phyloP scores from a whole-genome alignment of 192 early-diverging fungal species.

The Entomortierella parvispora region DNA sequence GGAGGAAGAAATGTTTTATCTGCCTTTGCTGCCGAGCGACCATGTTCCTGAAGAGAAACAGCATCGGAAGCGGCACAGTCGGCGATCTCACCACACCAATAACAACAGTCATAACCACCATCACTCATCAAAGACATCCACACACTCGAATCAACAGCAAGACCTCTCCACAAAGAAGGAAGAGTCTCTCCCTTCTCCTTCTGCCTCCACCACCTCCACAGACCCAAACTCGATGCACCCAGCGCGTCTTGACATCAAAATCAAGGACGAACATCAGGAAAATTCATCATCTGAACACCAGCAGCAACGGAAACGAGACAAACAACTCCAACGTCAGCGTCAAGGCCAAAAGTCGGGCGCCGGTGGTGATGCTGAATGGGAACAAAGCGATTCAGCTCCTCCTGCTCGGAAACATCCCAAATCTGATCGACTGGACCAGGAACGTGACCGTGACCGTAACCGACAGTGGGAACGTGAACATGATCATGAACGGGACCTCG shows the following conservation, averaged over 20 bases:
- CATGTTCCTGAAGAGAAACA: slow-evolving; percentile 31
- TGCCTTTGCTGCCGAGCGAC: slow-evolving; percentile 51
- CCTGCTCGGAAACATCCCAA: too few relatives aligned
- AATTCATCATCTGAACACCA: not conserved
- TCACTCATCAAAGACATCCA: not conserved
- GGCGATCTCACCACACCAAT: slow-evolving; percentile 2
- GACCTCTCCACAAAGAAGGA: not conserved
- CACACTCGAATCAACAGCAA: not conserved
- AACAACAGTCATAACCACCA: not conserved
- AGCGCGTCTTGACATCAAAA: not conserved
- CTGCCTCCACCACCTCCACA: too few relatives aligned
- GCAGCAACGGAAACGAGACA: slow-evolving; percentile 11
- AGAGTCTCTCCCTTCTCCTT: too few relatives aligned
- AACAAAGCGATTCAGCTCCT: too few relatives aligned
- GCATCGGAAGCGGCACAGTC: slow-evolving; percentile 24
- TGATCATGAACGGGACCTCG: not conserved
- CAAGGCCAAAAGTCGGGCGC: too few relatives aligned
- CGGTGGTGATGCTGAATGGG: too few relatives aligned
- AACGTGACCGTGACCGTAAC: not conserved
- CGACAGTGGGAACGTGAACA: not conserved
- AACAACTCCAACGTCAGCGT: too few relatives aligned
- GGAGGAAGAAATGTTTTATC: slow-evolving; percentile 59
- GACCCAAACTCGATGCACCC: not conserved
- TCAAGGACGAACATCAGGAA: not conserved
- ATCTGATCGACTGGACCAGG: too few relatives aligned